phyloP scores from a whole-genome alignment of 371 early-diverging fungal species.

The Actinomucor elegans region DNA sequence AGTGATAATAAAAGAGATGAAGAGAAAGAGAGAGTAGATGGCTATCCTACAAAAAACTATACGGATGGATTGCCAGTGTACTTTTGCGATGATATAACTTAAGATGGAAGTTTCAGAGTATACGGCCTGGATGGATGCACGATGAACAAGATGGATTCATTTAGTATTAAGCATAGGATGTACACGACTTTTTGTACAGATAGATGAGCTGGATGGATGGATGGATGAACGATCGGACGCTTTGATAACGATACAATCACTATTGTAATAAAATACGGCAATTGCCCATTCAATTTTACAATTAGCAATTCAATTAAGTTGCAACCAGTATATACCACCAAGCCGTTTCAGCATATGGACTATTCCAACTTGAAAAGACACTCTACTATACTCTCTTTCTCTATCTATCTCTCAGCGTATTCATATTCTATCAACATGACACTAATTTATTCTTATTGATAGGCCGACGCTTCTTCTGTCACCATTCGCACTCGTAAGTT shows the following conservation, averaged over 20 bases:
- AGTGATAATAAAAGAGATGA: neutral
- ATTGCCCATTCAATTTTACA: too few species aligned
- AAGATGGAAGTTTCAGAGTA: too few species aligned
- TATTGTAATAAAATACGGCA: too few species aligned
- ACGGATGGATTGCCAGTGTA: too few species aligned
- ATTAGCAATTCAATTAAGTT: too few species aligned
- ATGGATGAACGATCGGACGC: constrained; percentile 9
- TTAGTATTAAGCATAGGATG: neutral
- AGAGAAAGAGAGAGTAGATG: neutral
- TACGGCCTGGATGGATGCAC: constrained; percentile 6
- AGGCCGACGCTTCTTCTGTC: constrained; percentile 76
- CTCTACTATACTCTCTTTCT: neutral
- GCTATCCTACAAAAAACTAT: neutral
- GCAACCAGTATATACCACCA: too few species aligned
- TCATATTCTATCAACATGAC: neutral
- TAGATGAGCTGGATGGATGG: constrained; percentile 1
- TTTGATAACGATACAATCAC: constrained; percentile 1
- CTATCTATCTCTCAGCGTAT: neutral
- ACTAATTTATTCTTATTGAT: neutral
- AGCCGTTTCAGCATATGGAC: neutral
- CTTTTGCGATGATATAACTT: too few species aligned
- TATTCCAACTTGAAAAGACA: neutral
- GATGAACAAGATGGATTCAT: neutral
- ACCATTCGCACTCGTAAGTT: constrained; percentile 98
- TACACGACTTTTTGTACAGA: neutral